Evolutionary conservation across 768 basidiomycete species (phyloP).

Genomic region (Calocera viscosa): DNA sequence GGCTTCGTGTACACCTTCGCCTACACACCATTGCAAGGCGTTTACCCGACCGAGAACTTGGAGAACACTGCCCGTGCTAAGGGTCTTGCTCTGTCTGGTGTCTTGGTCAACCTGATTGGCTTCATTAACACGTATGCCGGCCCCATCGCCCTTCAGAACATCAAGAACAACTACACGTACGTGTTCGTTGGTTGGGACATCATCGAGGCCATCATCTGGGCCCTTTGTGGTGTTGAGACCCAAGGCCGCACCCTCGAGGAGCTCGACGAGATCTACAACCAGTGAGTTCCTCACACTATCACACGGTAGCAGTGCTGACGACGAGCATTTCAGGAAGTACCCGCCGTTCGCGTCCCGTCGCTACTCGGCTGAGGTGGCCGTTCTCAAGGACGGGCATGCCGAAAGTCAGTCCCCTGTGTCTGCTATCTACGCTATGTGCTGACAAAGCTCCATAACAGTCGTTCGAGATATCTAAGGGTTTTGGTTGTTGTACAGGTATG

Average conservation of each 20-base stretch:
- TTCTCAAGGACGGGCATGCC: neutral
- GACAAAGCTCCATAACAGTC: too few species aligned
- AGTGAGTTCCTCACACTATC: neutral
- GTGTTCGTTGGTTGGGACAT: conserved; percentile 24
- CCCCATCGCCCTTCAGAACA: conserved; percentile 27
- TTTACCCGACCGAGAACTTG: conserved; percentile 48
- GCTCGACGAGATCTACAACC: conserved; percentile 27
- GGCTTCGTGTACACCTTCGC: conserved; percentile 35
- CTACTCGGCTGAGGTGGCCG: neutral
- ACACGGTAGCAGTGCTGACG: neutral
- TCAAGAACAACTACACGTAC: conserved; percentile 19
- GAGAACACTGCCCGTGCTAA: conserved; percentile 48
- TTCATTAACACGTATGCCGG: conserved; percentile 41
- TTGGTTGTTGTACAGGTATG: too few species aligned
- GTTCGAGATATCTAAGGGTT: too few species aligned
- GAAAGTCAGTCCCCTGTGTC: neutral
- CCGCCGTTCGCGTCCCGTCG: neutral
- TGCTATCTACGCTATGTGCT: too few species aligned
- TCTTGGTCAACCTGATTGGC: conserved; percentile 23
- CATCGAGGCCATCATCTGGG: conserved; percentile 21
- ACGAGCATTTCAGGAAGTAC: neutral
- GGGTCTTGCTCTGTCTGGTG: conserved; percentile 43
- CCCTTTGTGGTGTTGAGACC: conserved; percentile 22
- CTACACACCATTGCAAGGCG: conserved; percentile 48
- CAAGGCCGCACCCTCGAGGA: conserved; percentile 26